Evolutionary conservation across 2,329 filamentous ascomycete genomes (phyloP), one percentile per base, ranked within the genome.

Genomic region (Paecilomyces niveus): DNA sequence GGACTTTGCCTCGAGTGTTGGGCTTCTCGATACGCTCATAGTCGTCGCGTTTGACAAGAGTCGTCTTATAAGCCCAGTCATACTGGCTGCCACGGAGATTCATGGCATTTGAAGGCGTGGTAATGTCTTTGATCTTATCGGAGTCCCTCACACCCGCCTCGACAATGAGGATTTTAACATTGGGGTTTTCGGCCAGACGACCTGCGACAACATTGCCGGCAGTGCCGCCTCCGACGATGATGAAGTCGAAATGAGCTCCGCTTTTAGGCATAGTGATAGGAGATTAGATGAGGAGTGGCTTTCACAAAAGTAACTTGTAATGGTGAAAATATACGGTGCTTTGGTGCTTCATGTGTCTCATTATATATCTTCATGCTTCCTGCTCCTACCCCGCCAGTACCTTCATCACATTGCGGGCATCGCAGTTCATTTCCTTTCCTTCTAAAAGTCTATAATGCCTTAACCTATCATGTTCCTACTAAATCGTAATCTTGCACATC

Each of bases 61-160:
- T 85, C 1, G 82, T 83, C 73, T 86, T 85, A 71, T 85, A 87
- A 0, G 75, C 75, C 83, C 82, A 86, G 68, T 86, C 84, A 64
- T 84, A 79, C 65, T 84, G 70, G 67, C 80, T 82, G 18, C 76
- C 78, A 21, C 83, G 79, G 0, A 85, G 77, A 3, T 80, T 76
- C 64, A 86, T 81, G 22, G 83, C 84, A 9, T 73, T 70, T 1
- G 81, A 79, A 1, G 84, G 84, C 0, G 83, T 86, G 4, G 76
- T 81, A 68, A 86, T 85, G 9, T 79, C 76, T 6, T 79, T 74
- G 29, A 83, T 67, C n/a, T 82, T 71, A 24, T 75, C 68, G 0
- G 83, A 75, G 63, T 83, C 81, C 59, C 74, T 73, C 49, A 68
- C 59, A 31, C 72, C 72, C 5, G 72, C 71, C 57, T 75, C 71